Percentiles rank a stretch among this genome's conserved stretches.
Conservation (phyloP, 2,329 filamentous ascomycete species). For the Ascochyta rabiei region DNA sequence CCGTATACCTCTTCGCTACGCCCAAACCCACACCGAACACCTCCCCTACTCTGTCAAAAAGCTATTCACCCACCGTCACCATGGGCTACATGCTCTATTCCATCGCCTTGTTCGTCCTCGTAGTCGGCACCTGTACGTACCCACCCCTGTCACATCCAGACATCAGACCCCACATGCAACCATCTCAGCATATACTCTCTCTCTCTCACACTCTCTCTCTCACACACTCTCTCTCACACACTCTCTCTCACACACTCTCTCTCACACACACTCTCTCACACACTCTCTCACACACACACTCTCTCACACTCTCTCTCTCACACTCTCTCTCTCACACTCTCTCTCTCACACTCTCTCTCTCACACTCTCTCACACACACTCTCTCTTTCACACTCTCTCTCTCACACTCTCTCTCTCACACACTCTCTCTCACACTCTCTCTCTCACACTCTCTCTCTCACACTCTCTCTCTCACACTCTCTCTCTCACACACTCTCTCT, state of each 20-base stretch:
- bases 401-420: slow-evolving; percentile 7
- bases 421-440: slow-evolving; percentile 11
- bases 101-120: slow-evolving; percentile 72
- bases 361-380: too few relatives aligned
- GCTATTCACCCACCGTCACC: slow-evolving; percentile 28
- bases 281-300: too few relatives aligned
- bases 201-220: slow-evolving; percentile 9
- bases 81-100: slow-evolving; percentile 86
- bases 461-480: too few relatives aligned
- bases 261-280: slow-evolving; percentile 7
- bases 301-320: slow-evolving; percentile 10
- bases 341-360: slow-evolving; percentile 16
- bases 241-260: slow-evolving; percentile 16
- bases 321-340: slow-evolving; percentile 5
- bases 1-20: background rate
- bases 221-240: slow-evolving; percentile 5
- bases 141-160: slow-evolving; percentile 7
- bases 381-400: slow-evolving; percentile 12
- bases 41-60: background rate
- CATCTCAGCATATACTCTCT: too few relatives aligned
- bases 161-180: background rate
- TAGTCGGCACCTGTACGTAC: slow-evolving; percentile 69
- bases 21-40: slow-evolving; percentile 7
- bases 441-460: slow-evolving; percentile 9
- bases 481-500: slow-evolving; percentile 10